Base-by-base conservation (phyloP, 2,329 filamentous ascomycete genomes). In the Chrysoporthe deuterocubensis region DNA sequence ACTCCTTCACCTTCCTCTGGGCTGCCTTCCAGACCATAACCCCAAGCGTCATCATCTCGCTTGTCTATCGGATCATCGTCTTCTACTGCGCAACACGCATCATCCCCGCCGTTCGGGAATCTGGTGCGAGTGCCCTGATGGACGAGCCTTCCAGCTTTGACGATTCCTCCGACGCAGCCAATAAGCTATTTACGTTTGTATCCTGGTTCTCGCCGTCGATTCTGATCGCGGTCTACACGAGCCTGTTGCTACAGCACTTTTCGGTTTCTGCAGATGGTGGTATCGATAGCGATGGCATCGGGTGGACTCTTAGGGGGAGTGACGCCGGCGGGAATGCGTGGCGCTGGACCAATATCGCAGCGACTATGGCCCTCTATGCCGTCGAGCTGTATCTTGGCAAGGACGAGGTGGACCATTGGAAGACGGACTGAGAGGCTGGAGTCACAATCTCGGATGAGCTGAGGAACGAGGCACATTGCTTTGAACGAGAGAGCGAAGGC, bases 131-230 rank as follows among this genome's bases (percentile, higher is more conserved):
- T 70, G 93, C 92, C 6, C 83, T 97, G 46, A 92, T 94, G 73
- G 89, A 96, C 71, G 94, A 97, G 76, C 92, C 93, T 1, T 90
- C 89, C 48, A 85, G 97, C 52, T 94, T 97, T 68, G 95, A 98
- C 71, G 68, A 70, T 18, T 60, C 62, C 3, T 88, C 89, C 14
- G 94, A 97, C 74, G 90, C 90, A 8, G 93, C 94, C 32, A 92
- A 90, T 73, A 91, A 90, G 72, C 82, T 97, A 6, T 82, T 98
- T 18, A 92, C 91, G 0, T 88, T 97, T 71, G 82, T 98, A 52
- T 96, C 91, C 73, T 97, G 94, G 89, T 98, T 97, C 80, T 96
- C 93, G 21, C 95, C 96, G 0, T 96, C 92, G 34, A 96, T 98
- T 66, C 85, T 99, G 65, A 95, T 99, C 70, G 92, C 96, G 4